Conservation (phyloP, 1,139 yeast genomes). For the Zhuliangozyma blackwelliae region DNA sequence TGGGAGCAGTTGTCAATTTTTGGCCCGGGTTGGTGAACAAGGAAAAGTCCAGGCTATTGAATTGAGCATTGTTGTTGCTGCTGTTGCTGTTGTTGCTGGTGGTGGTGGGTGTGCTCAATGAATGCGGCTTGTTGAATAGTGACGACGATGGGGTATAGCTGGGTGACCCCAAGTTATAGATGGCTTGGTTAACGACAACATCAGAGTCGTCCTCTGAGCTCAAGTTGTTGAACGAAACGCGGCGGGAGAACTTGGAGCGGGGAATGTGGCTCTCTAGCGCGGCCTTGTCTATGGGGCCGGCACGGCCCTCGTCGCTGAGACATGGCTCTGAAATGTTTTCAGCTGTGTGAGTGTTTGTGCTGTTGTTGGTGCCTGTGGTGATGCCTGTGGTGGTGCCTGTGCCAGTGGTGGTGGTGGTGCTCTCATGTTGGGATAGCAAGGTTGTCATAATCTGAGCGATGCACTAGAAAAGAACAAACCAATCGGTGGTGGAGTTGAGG, state of each 20-base stretch:
- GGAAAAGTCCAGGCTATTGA: background rate
- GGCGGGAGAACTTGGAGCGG: conserved; percentile 16
- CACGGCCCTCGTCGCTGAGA: no score
- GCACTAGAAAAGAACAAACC: no score
- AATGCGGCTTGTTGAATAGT: background rate
- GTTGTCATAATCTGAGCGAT: no score
- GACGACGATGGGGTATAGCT: background rate
- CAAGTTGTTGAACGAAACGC: conserved; percentile 45
- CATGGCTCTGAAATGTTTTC: no score
- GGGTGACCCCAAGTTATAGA: conserved; percentile 5
- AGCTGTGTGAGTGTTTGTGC: no score
- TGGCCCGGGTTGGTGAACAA: background rate
- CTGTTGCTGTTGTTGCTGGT: background rate
- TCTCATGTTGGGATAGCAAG: no score
- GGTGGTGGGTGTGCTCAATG: conserved; percentile 1
- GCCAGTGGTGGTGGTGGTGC: no score
- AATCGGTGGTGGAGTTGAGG: no score
- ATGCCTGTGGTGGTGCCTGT: no score
- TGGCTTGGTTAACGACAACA: conserved; percentile 6
- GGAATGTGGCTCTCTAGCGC: no score
- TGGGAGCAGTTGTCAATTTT: conserved; percentile 1
- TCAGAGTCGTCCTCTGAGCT: conserved; percentile 23
- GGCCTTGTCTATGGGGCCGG: no score
- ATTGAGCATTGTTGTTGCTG: background rate
- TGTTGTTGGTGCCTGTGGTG: no score